Conservation (phyloP, 805 yeast species). For the Grigorovia yakushimaensis region DNA sequence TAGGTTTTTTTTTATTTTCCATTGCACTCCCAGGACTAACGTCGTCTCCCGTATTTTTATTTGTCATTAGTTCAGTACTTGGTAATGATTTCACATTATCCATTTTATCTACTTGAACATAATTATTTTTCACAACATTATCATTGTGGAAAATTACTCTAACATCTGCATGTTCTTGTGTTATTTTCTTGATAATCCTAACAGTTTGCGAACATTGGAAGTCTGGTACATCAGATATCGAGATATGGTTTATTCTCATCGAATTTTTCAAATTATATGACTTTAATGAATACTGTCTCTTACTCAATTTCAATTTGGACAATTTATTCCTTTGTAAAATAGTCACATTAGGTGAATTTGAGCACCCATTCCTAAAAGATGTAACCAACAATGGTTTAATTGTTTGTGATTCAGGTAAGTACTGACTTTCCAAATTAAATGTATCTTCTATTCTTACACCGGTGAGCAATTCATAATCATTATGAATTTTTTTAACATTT, state of each 20-base stretch:
- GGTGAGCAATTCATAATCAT: not conserved
- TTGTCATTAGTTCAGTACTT: not conserved
- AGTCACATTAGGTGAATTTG: slow-evolving; percentile 19
- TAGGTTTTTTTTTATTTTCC: not conserved
- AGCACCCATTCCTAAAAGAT: slow-evolving; percentile 22
- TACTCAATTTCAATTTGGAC: slow-evolving; percentile 16
- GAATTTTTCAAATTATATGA: slow-evolving; percentile 9
- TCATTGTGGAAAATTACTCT: slow-evolving; percentile 21
- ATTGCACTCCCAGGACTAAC: not conserved
- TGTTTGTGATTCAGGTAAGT: slow-evolving; percentile 9
- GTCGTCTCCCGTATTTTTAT: not conserved
- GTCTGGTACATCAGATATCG: not conserved
- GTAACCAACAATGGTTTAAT: slow-evolving; percentile 25
- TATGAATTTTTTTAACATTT: not conserved
- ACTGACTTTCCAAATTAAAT: slow-evolving; percentile 16
- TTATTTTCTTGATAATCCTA: slow-evolving; percentile 14
- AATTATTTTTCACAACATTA: slow-evolving; percentile 15
- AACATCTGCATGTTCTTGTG: slow-evolving; percentile 22
- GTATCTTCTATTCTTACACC: slow-evolving; percentile 19
- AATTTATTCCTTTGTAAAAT: slow-evolving; percentile 17
- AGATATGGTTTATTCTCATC: not conserved
- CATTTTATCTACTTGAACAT: not conserved
- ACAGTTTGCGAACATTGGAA: slow-evolving; percentile 19
- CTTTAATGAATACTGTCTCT: slow-evolving; percentile 20
- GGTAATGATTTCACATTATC: not conserved